A percentile compares a stretch with the other conserved stretches of the same genome.
phyloP scores from a whole-genome alignment of 495 filamentous ascomycete species.

The Rusavskia elegans region DNA sequence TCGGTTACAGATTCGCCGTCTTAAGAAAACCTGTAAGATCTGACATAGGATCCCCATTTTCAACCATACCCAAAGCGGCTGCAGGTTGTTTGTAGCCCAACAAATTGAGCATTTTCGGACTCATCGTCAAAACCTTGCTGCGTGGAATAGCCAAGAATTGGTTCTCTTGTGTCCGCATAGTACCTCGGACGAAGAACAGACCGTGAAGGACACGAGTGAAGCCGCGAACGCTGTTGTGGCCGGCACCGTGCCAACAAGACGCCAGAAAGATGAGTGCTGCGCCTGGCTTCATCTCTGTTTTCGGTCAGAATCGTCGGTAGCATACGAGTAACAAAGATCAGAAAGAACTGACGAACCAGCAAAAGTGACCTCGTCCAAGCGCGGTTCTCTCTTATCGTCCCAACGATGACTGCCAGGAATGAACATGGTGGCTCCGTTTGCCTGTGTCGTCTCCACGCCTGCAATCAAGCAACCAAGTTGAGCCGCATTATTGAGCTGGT shows the following conservation, averaged over 20 bases:
- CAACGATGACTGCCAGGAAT: constrained; percentile 4
- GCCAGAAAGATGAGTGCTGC: constrained; percentile 21
- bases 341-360: not conserved
- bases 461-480: not conserved
- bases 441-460: not conserved
- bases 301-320: not conserved
- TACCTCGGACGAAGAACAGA: constrained; percentile 19
- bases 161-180: constrained; percentile 21
- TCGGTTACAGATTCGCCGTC: not conserved
- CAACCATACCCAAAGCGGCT: not conserved
- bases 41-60: not conserved
- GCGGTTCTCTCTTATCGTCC: not conserved
- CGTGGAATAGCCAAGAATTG: constrained; percentile 21
- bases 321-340: not conserved
- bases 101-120: constrained; percentile 10
- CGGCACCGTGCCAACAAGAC: constrained; percentile 19
- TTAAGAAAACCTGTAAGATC: not conserved
- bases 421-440: constrained; percentile 9
- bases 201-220: constrained; percentile 14
- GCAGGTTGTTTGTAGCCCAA: constrained; percentile 13
- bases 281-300: constrained; percentile 16
- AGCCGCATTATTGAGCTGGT: not conserved
- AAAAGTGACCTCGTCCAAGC: not conserved
- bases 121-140: constrained; percentile 18
- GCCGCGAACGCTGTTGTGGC: constrained; percentile 17